Conservation (phyloP, 495 filamentous ascomycete genomes). For the Apiosordaria backusii region DNA sequence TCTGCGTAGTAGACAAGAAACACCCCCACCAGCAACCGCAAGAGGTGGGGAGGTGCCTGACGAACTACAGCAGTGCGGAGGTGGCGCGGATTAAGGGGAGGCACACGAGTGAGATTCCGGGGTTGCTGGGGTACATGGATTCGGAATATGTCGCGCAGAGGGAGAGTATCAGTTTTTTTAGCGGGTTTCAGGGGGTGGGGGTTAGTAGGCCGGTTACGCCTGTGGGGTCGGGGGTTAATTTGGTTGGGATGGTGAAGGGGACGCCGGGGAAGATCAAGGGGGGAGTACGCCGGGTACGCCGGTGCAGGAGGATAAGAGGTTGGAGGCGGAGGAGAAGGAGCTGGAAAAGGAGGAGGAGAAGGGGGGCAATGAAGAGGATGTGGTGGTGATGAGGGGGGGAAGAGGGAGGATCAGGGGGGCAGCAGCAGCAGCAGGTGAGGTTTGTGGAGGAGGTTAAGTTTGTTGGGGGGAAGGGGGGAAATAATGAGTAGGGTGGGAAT, state of each 20-base stretch:
- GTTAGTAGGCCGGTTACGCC: constrained; percentile 44
- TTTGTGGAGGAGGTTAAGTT: background rate
- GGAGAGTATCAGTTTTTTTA: constrained; percentile 81
- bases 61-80: constrained; percentile 86
- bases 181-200: constrained; percentile 34
- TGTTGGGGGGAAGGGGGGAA: background rate
- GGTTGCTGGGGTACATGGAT: constrained; percentile 82
- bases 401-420: background rate
- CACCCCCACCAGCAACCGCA: constrained; percentile 25
- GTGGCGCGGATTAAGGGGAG: constrained; percentile 79
- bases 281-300: background rate
- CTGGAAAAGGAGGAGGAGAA: background rate
- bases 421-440: background rate
- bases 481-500: background rate
- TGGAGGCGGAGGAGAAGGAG: background rate
- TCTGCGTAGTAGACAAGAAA: constrained; percentile 66
- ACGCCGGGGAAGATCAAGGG: constrained; percentile 16
- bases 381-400: background rate
- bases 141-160: constrained; percentile 90
- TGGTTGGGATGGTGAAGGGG: constrained; percentile 16
- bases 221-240: constrained; percentile 8
- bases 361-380: background rate
- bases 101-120: constrained; percentile 73
- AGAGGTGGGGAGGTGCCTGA: constrained; percentile 86
- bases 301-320: background rate